Evolutionary conservation across 176 grass and related monocot species (phyloP).

Genomic region (Panicum miliaceum): DNA sequence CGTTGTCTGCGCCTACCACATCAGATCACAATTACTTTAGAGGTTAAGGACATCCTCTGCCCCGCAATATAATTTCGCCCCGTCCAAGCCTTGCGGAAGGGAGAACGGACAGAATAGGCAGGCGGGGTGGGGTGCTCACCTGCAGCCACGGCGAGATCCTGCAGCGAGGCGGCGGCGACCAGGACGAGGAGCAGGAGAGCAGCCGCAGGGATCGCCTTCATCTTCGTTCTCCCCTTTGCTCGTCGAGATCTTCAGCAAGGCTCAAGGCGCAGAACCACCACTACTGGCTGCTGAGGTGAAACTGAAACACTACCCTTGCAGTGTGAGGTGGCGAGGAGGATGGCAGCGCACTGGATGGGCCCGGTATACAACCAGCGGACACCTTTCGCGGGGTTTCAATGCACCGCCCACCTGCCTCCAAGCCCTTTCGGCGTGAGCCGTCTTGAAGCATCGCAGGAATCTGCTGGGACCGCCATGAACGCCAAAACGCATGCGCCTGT

Average conservation of each 20-base stretch:
- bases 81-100: too few relatives aligned
- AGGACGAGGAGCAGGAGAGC: conserved; percentile 23
- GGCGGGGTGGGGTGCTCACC: neutral
- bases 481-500: neutral
- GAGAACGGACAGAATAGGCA: too few relatives aligned
- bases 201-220: neutral
- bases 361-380: too few relatives aligned
- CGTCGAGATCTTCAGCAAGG: neutral
- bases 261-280: too few relatives aligned
- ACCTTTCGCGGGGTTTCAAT: conserved; percentile 14
- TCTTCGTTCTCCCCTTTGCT: neutral
- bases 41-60: too few relatives aligned
- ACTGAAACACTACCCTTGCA: neutral
- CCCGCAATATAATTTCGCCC: too few relatives aligned
- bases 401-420: neutral
- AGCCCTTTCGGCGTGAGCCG: neutral
- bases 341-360: neutral
- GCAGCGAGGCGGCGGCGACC: conserved; percentile 1
- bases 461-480: conserved; percentile 15
- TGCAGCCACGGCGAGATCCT: conserved; percentile 32
- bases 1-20: neutral
- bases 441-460: neutral
- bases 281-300: too few relatives aligned
- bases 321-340: neutral
- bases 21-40: neutral